phyloP scores from a whole-genome alignment of 2,329 filamentous ascomycete species.

The Stromatinia cepivora region DNA sequence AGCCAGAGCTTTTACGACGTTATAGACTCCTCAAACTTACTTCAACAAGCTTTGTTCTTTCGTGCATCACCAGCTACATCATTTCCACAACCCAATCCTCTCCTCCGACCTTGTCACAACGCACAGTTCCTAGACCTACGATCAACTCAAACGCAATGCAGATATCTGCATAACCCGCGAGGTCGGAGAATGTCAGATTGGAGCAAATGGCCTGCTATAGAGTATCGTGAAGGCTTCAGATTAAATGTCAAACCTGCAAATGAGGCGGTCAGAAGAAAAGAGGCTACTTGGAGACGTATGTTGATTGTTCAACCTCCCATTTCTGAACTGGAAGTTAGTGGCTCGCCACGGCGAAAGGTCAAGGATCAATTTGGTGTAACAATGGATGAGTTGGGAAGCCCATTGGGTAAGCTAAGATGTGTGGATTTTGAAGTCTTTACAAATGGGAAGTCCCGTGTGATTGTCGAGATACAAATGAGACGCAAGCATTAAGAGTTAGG shows the following conservation, averaged over 20 bases:
- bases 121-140: conserved; percentile 20
- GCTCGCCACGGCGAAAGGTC: neutral
- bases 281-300: conserved; percentile 18
- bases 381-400: conserved; percentile 18
- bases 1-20: neutral
- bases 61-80: conserved; percentile 9
- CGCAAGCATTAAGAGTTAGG: neutral
- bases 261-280: conserved; percentile 4
- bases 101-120: conserved; percentile 15
- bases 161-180: conserved; percentile 9
- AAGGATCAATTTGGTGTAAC: conserved; percentile 4
- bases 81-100: conserved; percentile 16
- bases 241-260: conserved; percentile 1
- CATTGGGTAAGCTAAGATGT: conserved; percentile 10
- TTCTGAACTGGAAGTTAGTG: conserved; percentile 8
- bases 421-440: conserved; percentile 20
- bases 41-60: conserved; percentile 16
- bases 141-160: conserved; percentile 11
- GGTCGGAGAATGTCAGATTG: conserved; percentile 1
- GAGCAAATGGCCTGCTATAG: conserved; percentile 6
- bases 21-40: conserved; percentile 16
- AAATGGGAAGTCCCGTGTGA: conserved; percentile 14
- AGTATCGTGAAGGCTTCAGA: neutral
- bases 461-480: conserved; percentile 15
- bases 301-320: conserved; percentile 21